Evolutionary conservation across 2,329 filamentous ascomycete species (phyloP).

Genomic region (Akanthomyces uredinophilus): DNA sequence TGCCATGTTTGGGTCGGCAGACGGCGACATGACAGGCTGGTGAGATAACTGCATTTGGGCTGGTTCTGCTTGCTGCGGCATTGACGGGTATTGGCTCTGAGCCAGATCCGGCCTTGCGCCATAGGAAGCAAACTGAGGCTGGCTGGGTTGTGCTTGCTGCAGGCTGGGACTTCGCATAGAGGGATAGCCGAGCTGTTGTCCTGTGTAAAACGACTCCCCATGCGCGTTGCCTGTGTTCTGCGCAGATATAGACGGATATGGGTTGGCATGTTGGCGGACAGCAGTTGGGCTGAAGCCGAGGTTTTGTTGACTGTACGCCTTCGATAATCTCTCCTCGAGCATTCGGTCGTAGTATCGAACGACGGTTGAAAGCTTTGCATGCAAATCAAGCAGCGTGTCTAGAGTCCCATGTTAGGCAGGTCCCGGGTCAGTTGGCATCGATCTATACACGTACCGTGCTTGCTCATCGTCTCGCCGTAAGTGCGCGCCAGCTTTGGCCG

Average conservation of each 20-base stretch:
- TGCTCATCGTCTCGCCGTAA: conserved; percentile 99
- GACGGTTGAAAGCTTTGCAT: conserved; percentile 91
- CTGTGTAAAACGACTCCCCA: conserved; percentile 77
- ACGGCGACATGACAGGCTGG: conserved; percentile 24
- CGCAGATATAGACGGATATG: conserved; percentile 67
- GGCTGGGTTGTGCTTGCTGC: conserved; percentile 30
- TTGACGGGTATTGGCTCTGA: conserved; percentile 39
- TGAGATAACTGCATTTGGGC: conserved; percentile 26
- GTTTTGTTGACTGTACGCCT: conserved; percentile 80
- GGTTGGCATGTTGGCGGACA: conserved; percentile 47
- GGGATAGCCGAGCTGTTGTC: conserved; percentile 52
- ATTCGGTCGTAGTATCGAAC: conserved; percentile 97
- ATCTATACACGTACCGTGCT: conserved; percentile 66
- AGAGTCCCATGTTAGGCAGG: not conserved
- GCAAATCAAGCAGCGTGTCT: conserved; percentile 91
- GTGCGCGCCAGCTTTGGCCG: conserved; percentile 91
- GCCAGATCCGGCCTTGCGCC: conserved; percentile 35
- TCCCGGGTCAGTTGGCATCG: not conserved
- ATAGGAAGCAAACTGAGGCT: conserved; percentile 41
- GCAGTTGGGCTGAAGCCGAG: conserved; percentile 58
- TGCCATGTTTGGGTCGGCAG: conserved; percentile 47
- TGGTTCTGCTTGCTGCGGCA: conserved; percentile 32
- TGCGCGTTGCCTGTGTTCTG: conserved; percentile 43
- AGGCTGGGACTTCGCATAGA: conserved; percentile 43
- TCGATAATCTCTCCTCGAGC: conserved; percentile 91